Evolutionary conservation across 352 stramenopile species (phyloP).

Genomic region (Phytopythium cucurbitacearum): DNA sequence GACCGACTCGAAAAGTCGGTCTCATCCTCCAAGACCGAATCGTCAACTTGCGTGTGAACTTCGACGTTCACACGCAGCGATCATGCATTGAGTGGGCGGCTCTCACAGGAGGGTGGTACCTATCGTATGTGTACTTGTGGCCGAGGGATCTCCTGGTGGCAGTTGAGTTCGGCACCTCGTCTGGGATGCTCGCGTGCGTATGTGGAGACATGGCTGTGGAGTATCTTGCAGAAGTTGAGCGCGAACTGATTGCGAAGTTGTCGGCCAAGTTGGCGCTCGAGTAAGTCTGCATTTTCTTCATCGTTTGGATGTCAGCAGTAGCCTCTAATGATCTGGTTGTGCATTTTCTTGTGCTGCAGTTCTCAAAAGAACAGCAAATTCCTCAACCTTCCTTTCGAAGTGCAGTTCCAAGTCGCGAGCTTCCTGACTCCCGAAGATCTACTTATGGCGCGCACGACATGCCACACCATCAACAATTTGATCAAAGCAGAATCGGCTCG

Average conservation of each 20-base stretch:
- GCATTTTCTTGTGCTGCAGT: constrained; percentile 20
- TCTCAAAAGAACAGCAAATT: constrained; percentile 58
- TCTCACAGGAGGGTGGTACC: constrained; percentile 50
- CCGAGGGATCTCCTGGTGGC: constrained; percentile 62
- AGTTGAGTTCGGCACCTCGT: constrained; percentile 70
- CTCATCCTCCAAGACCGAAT: constrained; percentile 78
- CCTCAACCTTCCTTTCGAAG: constrained; percentile 72
- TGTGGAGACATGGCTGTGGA: constrained; percentile 65
- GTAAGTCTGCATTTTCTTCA: constrained; percentile 20
- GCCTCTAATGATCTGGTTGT: not conserved
- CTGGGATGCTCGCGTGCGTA: constrained; percentile 64
- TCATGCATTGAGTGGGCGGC: constrained; percentile 56
- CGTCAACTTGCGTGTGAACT: constrained; percentile 56
- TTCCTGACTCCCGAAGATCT: constrained; percentile 78
- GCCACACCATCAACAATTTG: constrained; percentile 80
- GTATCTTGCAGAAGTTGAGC: constrained; percentile 59
- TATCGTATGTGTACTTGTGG: constrained; percentile 71
- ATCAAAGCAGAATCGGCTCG: constrained; percentile 77
- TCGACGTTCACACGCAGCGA: constrained; percentile 44
- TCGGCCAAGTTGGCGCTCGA: constrained; percentile 37
- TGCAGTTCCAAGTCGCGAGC: constrained; percentile 74
- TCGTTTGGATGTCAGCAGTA: not conserved
- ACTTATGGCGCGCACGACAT: constrained; percentile 62
- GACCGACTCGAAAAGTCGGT: constrained; percentile 68
- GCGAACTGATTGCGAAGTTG: constrained; percentile 46